Base-by-base conservation (phyloP, 2,329 filamentous ascomycete species). In the Saccharata proteae region DNA sequence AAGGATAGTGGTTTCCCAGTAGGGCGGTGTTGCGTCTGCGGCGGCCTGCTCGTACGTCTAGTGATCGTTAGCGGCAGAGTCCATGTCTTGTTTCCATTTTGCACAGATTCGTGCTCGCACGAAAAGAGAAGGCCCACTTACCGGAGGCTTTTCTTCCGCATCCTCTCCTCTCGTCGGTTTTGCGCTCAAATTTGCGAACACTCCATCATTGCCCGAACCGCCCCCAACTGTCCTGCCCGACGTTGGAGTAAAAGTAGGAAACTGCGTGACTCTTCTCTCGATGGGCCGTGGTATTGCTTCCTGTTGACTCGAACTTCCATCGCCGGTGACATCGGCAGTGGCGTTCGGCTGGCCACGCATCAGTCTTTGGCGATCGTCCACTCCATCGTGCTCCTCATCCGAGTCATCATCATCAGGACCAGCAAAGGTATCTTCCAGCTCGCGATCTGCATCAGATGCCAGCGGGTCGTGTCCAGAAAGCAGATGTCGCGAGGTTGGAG, bases 1-100 rank as follows among this genome's bases (percentile, higher is more conserved):
- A 30, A 98, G 71, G 42, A 98, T 94, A 0, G 90, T 96, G 5
- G 90, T 98, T 64, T 98, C 90, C 90, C 90, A 98, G 59, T 98
- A 98, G 0, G 90, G 90, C 1, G 90, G 90, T 28, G 90, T 90
- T 15, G 85, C 80, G 56, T 98, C 90, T 24, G 88, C 88, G 3
- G 90, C 90, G 11, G 90, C 90, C 73, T 96, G 88, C 67, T 98
- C 90, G 55, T 98, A 98, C 20, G 88, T 86, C 83, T 94, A 46
- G 11, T 38, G 20, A 29, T 23, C 27, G 52, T 66, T 49, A 64
- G 59, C n/a, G n/a, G n/a, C 3, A 13, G 12, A 13, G 16, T 12
- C 23, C 12, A 5, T 12, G 16, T 44, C 24, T 28, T 23, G 12
- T 16, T n/a, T 25, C 11, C 16, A 29, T 29, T 17, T 25, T 17